phyloP scores from a whole-genome alignment of 257 asterid genomes.

The Petunia axillaris region DNA sequence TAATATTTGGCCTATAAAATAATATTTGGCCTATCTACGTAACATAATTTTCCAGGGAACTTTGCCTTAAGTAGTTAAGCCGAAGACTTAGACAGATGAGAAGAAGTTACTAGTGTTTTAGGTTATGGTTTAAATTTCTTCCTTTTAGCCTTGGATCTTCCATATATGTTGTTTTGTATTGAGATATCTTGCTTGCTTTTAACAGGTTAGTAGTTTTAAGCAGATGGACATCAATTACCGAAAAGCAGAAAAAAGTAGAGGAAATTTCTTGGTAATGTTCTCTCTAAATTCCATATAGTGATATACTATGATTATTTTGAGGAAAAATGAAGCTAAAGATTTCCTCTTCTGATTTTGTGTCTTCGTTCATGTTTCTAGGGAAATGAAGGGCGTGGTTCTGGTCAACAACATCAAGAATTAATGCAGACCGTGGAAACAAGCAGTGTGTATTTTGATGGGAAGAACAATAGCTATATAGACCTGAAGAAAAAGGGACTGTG shows the following conservation, averaged over 20 bases:
- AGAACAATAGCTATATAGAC: constrained; percentile 32
- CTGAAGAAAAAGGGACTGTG: constrained; percentile 62
- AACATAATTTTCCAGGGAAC: too few relatives aligned
- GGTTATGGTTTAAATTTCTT: neutral
- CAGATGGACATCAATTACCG: constrained; percentile 42
- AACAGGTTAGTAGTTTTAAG: constrained; percentile 52
- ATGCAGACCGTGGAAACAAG: constrained; percentile 28
- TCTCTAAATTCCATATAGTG: neutral
- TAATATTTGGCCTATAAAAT: too few relatives aligned
- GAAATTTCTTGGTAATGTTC: constrained; percentile 41
- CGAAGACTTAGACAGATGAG: neutral
- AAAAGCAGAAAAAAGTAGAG: constrained; percentile 35
- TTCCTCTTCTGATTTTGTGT: neutral
- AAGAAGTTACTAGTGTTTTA: neutral
- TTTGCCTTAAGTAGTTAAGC: neutral
- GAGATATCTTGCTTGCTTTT: neutral
- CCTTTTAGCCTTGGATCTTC: neutral
- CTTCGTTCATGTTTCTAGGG: constrained; percentile 39
- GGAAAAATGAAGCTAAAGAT: neutral
- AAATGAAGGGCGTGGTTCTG: constrained; percentile 22
- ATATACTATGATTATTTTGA: neutral
- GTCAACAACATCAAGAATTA: constrained; percentile 24
- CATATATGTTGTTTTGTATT: neutral
- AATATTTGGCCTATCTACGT: too few relatives aligned
- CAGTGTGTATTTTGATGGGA: constrained; percentile 36